Conservation (phyloP, 1,139 yeast genomes). For the Debaryomyces psychrophilus region DNA sequence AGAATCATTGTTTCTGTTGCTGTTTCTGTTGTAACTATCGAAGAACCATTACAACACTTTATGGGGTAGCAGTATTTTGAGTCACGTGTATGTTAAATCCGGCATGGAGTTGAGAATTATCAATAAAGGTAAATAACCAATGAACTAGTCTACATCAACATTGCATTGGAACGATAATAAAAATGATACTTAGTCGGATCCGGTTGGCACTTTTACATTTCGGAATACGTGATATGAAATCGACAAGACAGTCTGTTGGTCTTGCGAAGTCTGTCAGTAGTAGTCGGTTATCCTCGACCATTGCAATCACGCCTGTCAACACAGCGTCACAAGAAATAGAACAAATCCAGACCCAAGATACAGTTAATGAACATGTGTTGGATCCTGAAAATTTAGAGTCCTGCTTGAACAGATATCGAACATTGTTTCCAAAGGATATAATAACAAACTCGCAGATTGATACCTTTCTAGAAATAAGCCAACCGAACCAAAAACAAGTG, state of each 20-base stretch:
- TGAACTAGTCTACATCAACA: background rate
- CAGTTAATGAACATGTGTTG: background rate
- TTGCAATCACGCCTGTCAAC: constrained; percentile 3
- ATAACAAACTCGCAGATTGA: constrained; percentile 18
- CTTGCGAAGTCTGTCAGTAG: background rate
- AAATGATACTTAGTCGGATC: background rate
- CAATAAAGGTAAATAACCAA: too few species aligned
- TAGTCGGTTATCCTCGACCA: background rate
- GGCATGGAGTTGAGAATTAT: background rate
- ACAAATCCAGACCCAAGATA: too few species aligned
- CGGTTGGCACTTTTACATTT: background rate
- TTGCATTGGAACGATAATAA: background rate
- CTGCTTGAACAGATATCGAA: constrained; percentile 20
- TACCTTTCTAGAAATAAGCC: constrained; percentile 14
- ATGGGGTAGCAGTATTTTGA: too few species aligned
- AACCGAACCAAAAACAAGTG: constrained; percentile 9
- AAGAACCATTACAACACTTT: background rate
- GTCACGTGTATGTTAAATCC: background rate
- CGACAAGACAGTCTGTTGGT: background rate
- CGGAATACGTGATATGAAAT: background rate
- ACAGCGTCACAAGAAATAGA: background rate
- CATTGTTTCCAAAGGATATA: constrained; percentile 33
- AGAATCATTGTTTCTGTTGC: too few species aligned
- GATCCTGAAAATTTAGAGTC: background rate
- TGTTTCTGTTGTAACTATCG: too few species aligned